Conservation (phyloP, 1,139 yeast genomes). For the Ashbya aceris region DNA sequence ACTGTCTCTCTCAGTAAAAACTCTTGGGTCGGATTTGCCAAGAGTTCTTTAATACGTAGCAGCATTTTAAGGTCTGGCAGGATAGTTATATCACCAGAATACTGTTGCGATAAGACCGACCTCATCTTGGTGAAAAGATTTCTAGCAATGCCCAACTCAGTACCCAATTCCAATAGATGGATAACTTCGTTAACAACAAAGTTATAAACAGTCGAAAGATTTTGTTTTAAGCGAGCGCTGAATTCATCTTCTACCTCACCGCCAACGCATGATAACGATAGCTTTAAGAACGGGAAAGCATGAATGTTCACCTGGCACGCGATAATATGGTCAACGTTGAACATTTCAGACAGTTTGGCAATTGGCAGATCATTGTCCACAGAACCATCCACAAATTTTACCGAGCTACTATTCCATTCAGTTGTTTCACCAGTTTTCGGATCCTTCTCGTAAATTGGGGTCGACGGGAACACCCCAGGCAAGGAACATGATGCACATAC, state of each 20-base stretch:
- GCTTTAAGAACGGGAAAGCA: constrained; percentile 74
- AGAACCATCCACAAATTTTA: constrained; percentile 89
- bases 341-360: constrained; percentile 84
- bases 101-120: constrained; percentile 73
- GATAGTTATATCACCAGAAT: constrained; percentile 90
- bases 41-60: constrained; percentile 50
- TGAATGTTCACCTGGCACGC: constrained; percentile 98
- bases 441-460: constrained; percentile 76
- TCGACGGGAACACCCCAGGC: constrained; percentile 84
- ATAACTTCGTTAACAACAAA: constrained; percentile 60
- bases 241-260: constrained; percentile 57
- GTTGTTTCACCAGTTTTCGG: constrained; percentile 47
- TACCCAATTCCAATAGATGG: constrained; percentile 63
- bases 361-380: constrained; percentile 92
- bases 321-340: constrained; percentile 90
- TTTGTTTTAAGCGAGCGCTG: constrained; percentile 45
- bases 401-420: constrained; percentile 65
- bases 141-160: constrained; percentile 68
- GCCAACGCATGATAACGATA: constrained; percentile 60
- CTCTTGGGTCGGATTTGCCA: constrained; percentile 73
- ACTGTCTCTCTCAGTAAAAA: constrained; percentile 61
- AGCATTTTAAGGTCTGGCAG: constrained; percentile 59
- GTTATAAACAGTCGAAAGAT: constrained; percentile 49
- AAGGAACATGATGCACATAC: constrained; percentile 95
- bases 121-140: constrained; percentile 64